Conservation (phyloP, 306 rosid species). For the Quillaja saponaria region DNA sequence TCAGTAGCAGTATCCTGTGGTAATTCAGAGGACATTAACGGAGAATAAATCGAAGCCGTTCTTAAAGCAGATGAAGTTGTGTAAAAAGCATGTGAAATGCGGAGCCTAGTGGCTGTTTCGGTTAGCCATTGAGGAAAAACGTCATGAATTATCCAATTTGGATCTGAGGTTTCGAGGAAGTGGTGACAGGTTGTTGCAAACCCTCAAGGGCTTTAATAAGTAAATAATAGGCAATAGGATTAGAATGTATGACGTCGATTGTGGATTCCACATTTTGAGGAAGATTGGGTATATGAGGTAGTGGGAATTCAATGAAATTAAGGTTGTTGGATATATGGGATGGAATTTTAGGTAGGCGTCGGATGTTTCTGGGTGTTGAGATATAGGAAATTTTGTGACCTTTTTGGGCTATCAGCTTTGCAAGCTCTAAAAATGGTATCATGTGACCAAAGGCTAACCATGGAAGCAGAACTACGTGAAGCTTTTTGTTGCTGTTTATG, state of each 20-base stretch:
- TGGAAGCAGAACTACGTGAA: too few relatives aligned
- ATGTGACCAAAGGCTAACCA: too few relatives aligned
- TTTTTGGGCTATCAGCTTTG: too few relatives aligned
- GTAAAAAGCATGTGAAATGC: not conserved
- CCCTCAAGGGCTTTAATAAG: conserved; percentile 31
- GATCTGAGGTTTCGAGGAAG: not conserved
- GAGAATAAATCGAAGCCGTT: fast-evolving
- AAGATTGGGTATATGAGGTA: conserved; percentile 15
- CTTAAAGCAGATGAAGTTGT: not conserved
- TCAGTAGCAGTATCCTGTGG: too few relatives aligned
- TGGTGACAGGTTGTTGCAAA: conserved; percentile 25
- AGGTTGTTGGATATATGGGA: too few relatives aligned
- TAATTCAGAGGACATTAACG: not conserved
- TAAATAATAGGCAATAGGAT: not conserved
- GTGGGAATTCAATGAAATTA: too few relatives aligned
- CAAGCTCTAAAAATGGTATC: too few relatives aligned
- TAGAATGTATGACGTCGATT: conserved; percentile 24
- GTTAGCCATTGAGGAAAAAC: conserved; percentile 14
- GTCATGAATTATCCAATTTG: conserved; percentile 23
- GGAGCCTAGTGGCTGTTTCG: not conserved
- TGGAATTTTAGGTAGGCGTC: too few relatives aligned
- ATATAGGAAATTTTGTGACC: too few relatives aligned
- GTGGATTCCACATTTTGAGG: conserved; percentile 7
- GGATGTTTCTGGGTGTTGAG: too few relatives aligned
- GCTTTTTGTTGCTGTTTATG: conserved; percentile 21